A percentile compares a stretch with the other conserved stretches of the same genome.
Conservation (phyloP, 192 early-diverging fungal species). For the Helicostylum pulchrum region DNA sequence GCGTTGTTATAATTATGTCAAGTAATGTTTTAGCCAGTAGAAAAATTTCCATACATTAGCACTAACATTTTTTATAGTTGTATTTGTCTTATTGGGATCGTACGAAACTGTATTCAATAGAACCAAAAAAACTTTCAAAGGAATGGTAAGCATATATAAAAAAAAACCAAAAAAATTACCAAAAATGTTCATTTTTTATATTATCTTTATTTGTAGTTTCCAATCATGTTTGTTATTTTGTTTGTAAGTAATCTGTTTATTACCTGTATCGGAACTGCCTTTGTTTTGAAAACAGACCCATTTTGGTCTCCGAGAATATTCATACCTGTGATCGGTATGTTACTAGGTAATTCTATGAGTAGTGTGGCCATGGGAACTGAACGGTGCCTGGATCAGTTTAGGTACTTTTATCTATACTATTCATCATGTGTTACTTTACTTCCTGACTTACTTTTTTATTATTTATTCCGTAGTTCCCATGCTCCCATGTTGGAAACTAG, state of each 20-base stretch:
- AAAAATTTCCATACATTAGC: background rate
- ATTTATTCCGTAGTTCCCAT: slow-evolving; percentile 17
- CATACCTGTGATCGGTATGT: slow-evolving; percentile 89
- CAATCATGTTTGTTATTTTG: slow-evolving; percentile 45
- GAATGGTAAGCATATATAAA: slow-evolving; percentile 59
- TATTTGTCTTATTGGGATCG: slow-evolving; percentile 59
- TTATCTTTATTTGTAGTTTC: slow-evolving; percentile 46
- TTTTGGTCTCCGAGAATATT: slow-evolving; percentile 72
- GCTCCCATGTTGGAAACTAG: slow-evolving; percentile 49
- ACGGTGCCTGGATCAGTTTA: slow-evolving; percentile 56
- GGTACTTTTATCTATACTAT: slow-evolving; percentile 25
- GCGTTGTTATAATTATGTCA: slow-evolving; percentile 59
- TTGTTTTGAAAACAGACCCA: slow-evolving; percentile 66
- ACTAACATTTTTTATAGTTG: slow-evolving; percentile 29
- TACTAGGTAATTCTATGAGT: slow-evolving; percentile 79
- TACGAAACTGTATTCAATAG: slow-evolving; percentile 70
- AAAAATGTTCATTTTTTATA: slow-evolving; percentile 26
- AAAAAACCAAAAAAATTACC: slow-evolving; percentile 21
- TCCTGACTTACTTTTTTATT: background rate
- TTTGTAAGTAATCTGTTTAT: slow-evolving; percentile 50
- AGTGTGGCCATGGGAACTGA: slow-evolving; percentile 66
- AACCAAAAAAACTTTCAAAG: slow-evolving; percentile 63
- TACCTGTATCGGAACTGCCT: slow-evolving; percentile 55
- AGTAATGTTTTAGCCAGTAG: slow-evolving; percentile 35
- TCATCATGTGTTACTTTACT: background rate